A percentile compares a stretch with the other conserved stretches of the same genome.
Conservation (phyloP, 306 rosid species). For the Castanea crenata region DNA sequence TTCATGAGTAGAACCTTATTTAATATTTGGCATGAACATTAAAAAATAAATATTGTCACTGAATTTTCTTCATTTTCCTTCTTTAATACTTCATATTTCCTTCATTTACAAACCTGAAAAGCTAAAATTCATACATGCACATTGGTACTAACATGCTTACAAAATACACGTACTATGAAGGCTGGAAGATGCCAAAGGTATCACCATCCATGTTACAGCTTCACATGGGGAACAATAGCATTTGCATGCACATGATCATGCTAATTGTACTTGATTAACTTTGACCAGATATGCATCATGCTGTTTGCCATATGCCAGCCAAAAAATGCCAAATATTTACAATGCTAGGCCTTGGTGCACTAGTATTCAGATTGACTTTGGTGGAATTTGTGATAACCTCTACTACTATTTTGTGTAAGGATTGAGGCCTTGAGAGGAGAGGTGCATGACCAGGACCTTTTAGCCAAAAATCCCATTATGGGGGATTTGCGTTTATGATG, state of each 20-base stretch:
- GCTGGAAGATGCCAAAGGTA: neutral
- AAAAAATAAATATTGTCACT: no score
- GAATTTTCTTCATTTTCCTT: no score
- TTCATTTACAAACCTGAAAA: no score
- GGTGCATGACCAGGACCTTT: slow-evolving; percentile 96
- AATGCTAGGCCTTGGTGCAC: neutral
- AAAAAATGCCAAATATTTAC: neutral
- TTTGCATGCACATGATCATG: neutral
- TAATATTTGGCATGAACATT: no score
- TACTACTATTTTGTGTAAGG: slow-evolving; percentile 76
- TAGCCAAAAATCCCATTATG: slow-evolving; percentile 64
- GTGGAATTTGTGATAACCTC: slow-evolving; percentile 63
- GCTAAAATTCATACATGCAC: no score
- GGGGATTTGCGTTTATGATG: slow-evolving; percentile 70
- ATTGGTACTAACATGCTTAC: neutral
- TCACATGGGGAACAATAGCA: neutral
- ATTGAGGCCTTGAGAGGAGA: slow-evolving; percentile 95
- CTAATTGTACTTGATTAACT: neutral
- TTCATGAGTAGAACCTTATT: no score
- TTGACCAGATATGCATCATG: no score
- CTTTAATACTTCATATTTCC: no score
- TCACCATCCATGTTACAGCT: neutral
- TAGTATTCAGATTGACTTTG: neutral
- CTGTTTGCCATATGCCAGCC: neutral
- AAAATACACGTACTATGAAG: neutral